Base-by-base conservation (phyloP, 495 filamentous ascomycete species). In the Cercophora sp. region DNA sequence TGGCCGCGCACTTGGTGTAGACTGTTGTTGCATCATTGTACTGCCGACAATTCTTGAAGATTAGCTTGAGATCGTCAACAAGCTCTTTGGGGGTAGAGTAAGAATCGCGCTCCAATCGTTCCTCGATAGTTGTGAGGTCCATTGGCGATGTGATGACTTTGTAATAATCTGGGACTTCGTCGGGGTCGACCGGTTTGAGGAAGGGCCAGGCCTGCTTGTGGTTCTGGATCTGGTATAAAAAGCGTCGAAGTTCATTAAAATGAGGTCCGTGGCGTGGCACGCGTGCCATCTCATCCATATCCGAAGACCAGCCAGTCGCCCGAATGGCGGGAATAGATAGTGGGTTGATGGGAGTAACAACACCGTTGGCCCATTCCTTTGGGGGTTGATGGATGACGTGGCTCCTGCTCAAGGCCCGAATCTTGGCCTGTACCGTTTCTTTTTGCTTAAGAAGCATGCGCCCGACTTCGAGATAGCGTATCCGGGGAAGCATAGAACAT, bases 361-460 rank as follows among this genome's bases (percentile, higher is more conserved):
- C n/a, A 20, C 80, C 85, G 51, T 84, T 87, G 63, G 83, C 86
- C 88, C 89, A 96, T 60, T 89, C 83, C 55, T 85, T 84, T 0
- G 91, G 94, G 1, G 93, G 85, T 11, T 76, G 76, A 65, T 98
- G 93, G 40, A 96, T 77, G 37, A 91, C 82, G 71, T 96, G 90
- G 6, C 86, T 90, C 60, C 86, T 91, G 66, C 83, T 89, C 60
- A 91, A 91, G 8, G 90, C 88, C 18, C 91, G 85, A 52, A 97
- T 96, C 73, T 97, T 98, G 49, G 90, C 90, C 61, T 88, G 82
- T 8, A 97, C 91, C 26, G 84, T 83, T 63, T 96, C 93, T 66
- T 97, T 98, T 64, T 97, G 94, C 70, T 97, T 97, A 34, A 95
- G 77, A 2, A 98, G 79, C 93, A 97, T 96, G 50, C 91, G 86